Percentiles rank a stretch among this genome's conserved stretches.
phyloP scores from a whole-genome alignment of 495 filamentous ascomycete genomes.

The Tuber borchii region DNA sequence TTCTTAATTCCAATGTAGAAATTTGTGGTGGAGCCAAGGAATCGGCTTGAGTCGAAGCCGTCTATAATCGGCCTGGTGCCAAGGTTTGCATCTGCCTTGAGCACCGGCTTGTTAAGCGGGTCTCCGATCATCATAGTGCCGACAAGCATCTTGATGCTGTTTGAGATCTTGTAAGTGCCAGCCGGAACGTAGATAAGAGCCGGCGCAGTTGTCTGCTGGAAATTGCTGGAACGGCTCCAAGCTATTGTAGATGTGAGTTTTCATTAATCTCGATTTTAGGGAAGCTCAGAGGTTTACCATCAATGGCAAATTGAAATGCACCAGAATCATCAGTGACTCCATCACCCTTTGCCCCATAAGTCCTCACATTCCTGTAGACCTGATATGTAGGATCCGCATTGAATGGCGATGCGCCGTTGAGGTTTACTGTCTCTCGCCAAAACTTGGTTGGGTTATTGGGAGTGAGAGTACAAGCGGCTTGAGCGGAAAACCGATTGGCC shows the following conservation, averaged over 20 bases:
- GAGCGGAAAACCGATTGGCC: conserved; percentile 7
- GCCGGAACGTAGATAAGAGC: conserved; percentile 60
- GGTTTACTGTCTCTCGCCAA: conserved; percentile 21
- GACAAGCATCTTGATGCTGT: conserved; percentile 52
- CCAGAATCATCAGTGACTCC: conserved; percentile 58
- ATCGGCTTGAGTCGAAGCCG: conserved; percentile 64
- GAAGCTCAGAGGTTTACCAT: conserved; percentile 42
- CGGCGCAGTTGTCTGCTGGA: conserved; percentile 51
- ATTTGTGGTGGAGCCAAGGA: conserved; percentile 62
- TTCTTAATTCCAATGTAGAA: conserved; percentile 76
- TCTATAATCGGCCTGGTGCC: conserved; percentile 41
- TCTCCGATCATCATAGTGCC: conserved; percentile 65
- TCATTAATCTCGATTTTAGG: conserved; percentile 42
- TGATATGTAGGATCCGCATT: conserved; percentile 45
- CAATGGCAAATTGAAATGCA: conserved; percentile 59
- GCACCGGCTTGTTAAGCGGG: conserved; percentile 55
- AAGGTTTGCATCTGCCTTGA: conserved; percentile 56
- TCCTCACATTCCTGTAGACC: conserved; percentile 54
- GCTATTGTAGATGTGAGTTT: conserved; percentile 35
- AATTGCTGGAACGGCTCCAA: conserved; percentile 44
- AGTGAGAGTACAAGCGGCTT: conserved; percentile 12
- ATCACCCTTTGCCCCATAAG: conserved; percentile 50
- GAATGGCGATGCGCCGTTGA: conserved; percentile 45
- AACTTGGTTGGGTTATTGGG: conserved; percentile 15
- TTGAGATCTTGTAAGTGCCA: conserved; percentile 56